phyloP scores from a whole-genome alignment of 768 basidiomycete species.

The Trichaptum fuscoviolaceum region DNA sequence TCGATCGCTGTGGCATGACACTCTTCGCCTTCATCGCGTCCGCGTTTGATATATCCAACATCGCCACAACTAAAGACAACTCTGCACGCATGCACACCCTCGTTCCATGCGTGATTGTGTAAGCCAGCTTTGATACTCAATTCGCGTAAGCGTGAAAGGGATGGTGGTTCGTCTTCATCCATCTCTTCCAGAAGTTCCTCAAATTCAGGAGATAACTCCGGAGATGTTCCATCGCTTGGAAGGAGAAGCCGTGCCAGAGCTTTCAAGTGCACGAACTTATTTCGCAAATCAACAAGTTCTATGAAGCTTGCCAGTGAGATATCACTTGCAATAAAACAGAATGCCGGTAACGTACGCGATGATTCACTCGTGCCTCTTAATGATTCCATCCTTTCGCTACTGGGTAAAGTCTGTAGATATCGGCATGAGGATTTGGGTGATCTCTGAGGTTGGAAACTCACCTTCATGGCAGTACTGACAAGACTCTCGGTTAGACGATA shows the following conservation, averaged over 20 bases:
- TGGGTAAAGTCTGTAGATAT: neutral
- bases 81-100: conserved; percentile 35
- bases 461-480: conserved; percentile 31
- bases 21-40: conserved; percentile 2
- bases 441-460: conserved; percentile 13
- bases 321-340: neutral
- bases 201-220: conserved; percentile 26
- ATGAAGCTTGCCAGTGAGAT: neutral
- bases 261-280: conserved; percentile 36
- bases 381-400: neutral
- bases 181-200: conserved; percentile 30
- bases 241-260: conserved; percentile 35
- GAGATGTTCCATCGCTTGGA: conserved; percentile 28
- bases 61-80: conserved; percentile 35
- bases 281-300: conserved; percentile 26
- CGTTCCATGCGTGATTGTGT: conserved; percentile 37
- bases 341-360: neutral
- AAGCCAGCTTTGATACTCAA: conserved; percentile 29
- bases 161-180: conserved; percentile 25
- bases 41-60: conserved; percentile 36
- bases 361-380: neutral
- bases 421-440: neutral
- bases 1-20: neutral
- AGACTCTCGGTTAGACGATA: conserved; percentile 40
- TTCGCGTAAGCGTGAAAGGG: conserved; percentile 33